Evolutionary conservation across 148 eudicot species (phyloP).

Genomic region (Selenicereus undatus): DNA sequence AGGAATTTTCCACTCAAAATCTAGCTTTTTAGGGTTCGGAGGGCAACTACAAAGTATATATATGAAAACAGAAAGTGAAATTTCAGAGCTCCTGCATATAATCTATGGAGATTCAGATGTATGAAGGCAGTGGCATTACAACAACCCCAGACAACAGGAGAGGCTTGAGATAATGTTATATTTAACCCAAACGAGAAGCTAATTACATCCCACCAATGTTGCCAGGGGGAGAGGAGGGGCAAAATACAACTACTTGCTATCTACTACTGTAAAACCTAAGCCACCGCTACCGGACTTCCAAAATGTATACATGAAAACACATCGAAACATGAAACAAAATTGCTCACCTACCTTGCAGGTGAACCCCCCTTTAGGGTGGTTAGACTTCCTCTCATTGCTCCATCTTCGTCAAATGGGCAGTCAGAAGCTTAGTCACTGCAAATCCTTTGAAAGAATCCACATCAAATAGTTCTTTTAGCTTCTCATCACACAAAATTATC

Average conservation of each 20-base stretch:
- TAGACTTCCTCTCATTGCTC: conserved; percentile 20
- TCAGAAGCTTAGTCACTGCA: conserved; percentile 35
- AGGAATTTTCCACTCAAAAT: neutral
- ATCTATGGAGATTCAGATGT: neutral
- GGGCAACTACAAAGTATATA: neutral
- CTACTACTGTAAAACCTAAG: neutral
- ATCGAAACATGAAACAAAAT: conserved; percentile 22
- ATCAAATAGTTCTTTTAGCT: conserved; percentile 37
- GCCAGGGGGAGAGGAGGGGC: neutral
- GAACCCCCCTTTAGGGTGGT: conserved; percentile 15
- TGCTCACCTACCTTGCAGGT: conserved; percentile 26
- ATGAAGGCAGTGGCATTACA: neutral
- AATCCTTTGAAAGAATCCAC: conserved; percentile 35
- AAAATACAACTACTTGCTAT: conserved; percentile 10
- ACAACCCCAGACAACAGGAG: neutral
- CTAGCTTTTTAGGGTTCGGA: neutral
- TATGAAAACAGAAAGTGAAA: neutral
- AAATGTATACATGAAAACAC: conserved; percentile 15
- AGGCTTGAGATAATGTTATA: conserved; percentile 5
- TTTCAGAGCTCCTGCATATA: neutral
- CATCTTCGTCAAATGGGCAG: conserved; percentile 34
- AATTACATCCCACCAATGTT: conserved; percentile 24
- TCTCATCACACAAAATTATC: conserved; percentile 37
- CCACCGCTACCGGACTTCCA: neutral
- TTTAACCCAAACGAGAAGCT: conserved; percentile 19